Conservation (phyloP, 768 basidiomycete genomes). For the Amanita rimosa region DNA sequence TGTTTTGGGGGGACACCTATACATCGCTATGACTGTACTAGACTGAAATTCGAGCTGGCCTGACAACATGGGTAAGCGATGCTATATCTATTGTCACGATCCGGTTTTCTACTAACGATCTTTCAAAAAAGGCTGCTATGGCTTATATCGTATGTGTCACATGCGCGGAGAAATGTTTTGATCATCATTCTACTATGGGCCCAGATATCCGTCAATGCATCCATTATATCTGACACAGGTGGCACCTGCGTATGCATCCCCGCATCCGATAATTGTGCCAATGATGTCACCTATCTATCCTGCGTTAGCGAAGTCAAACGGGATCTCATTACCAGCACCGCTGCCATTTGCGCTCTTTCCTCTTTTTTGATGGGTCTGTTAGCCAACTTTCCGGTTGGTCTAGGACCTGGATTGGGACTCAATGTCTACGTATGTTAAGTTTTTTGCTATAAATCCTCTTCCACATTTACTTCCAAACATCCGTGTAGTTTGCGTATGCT, state of each 20-base stretch:
- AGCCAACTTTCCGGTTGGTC: constrained; percentile 79
- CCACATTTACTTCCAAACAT: background rate
- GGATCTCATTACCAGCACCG: constrained; percentile 78
- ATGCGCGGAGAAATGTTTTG: background rate
- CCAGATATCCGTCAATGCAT: constrained; percentile 79
- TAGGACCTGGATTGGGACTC: constrained; percentile 78
- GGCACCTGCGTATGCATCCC: constrained; percentile 72
- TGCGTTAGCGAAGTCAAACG: constrained; percentile 54
- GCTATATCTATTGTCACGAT: background rate
- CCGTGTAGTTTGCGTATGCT: constrained; percentile 67
- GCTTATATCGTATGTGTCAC: constrained; percentile 60
- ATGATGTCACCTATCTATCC: constrained; percentile 38
- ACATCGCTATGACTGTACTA: constrained; percentile 13
- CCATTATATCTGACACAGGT: constrained; percentile 65
- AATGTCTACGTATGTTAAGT: constrained; percentile 72
- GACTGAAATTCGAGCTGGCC: constrained; percentile 70
- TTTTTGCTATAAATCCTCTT: background rate
- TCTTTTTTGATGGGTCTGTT: constrained; percentile 76
- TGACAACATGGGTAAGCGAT: constrained; percentile 67
- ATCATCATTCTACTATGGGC: background rate
- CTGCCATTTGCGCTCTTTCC: constrained; percentile 62
- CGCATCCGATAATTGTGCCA: constrained; percentile 35
- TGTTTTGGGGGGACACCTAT: background rate
- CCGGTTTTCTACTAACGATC: background rate
- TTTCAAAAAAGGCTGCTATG: constrained; percentile 51